Percentiles rank a stretch among this genome's conserved stretches.
These are phyloP conservation scores for Micractinium conductrix DNA, from an alignment of 139 green algal genomes.

Conservation along the genomic window DNA sequence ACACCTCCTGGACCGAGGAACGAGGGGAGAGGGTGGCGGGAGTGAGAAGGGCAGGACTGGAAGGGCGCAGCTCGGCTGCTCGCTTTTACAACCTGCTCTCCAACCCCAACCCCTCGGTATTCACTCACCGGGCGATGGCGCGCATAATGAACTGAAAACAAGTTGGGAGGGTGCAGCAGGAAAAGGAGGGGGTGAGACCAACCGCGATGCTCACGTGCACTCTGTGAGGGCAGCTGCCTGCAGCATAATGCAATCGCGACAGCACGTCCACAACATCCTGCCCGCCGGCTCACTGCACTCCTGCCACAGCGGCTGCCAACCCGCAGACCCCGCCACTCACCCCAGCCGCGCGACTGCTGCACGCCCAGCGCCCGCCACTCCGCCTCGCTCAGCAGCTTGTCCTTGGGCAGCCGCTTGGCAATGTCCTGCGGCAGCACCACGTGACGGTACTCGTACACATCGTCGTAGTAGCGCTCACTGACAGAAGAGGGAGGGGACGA, in stretches of 20 bases:
- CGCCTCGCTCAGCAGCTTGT: slow-evolving; percentile 88
- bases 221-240: neutral
- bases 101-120: no score
- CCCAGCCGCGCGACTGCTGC: slow-evolving; percentile 97
- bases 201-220: no score
- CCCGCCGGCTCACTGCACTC: neutral
- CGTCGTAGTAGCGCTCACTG: slow-evolving; percentile 97
- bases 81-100: no score
- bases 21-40: no score
- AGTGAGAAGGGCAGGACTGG: no score
- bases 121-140: neutral
- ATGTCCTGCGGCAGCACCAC: slow-evolving; percentile 95
- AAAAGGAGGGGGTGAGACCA: neutral
- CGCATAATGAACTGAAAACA: slow-evolving; percentile 24
- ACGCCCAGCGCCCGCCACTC: slow-evolving; percentile 97
- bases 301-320: neutral
- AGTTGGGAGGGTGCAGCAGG: neutral
- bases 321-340: neutral
- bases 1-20: no score
- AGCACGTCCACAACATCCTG: neutral
- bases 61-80: no score
- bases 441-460: slow-evolving; percentile 84
- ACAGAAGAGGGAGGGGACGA: neutral
- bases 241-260: no score
- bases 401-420: slow-evolving; percentile 89